phyloP scores from a whole-genome alignment of 495 filamentous ascomycete species.

The Aspergillus biplanus region DNA sequence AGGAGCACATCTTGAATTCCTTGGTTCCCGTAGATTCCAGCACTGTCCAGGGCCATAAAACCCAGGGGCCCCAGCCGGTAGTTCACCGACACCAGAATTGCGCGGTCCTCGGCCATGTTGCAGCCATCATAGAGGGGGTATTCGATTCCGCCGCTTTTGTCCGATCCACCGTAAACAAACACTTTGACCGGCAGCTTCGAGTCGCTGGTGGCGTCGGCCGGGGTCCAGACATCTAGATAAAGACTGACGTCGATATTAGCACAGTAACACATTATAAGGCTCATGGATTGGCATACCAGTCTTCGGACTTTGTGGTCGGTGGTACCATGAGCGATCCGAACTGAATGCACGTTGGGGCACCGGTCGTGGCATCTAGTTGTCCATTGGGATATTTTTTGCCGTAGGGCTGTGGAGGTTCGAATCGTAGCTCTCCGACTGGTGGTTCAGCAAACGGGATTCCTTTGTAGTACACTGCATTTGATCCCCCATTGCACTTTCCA shows the following conservation, averaged over 20 bases:
- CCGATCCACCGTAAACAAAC: conserved; percentile 45
- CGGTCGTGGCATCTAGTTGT: conserved; percentile 20
- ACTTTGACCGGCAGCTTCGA: conserved; percentile 46
- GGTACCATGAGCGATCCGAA: conserved; percentile 33
- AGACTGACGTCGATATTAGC: conserved; percentile 16
- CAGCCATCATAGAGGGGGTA: conserved; percentile 46
- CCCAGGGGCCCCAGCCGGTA: conserved; percentile 41
- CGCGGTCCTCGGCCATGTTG: conserved; percentile 34
- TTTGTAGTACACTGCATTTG: conserved; percentile 11
- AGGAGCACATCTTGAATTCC: conserved; percentile 33
- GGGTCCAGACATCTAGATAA: conserved; percentile 33
- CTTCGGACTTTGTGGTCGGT: conserved; percentile 29
- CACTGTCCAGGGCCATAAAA: conserved; percentile 31
- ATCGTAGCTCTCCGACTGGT: conserved; percentile 27
- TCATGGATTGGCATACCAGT: conserved; percentile 28
- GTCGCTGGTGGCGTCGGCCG: conserved; percentile 36
- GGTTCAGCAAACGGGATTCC: conserved; percentile 40
- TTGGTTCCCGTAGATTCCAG: conserved; percentile 33
- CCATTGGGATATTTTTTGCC: conserved; percentile 18
- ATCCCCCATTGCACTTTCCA: conserved; percentile 3
- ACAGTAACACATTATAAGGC: neutral
- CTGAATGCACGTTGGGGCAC: conserved; percentile 35
- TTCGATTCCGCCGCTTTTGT: conserved; percentile 22
- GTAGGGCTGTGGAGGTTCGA: conserved; percentile 25
- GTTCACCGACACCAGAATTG: conserved; percentile 47